Evolutionary conservation across 208 protist genomes (phyloP).

Genomic region (Acanthamoeba royreba): DNA sequence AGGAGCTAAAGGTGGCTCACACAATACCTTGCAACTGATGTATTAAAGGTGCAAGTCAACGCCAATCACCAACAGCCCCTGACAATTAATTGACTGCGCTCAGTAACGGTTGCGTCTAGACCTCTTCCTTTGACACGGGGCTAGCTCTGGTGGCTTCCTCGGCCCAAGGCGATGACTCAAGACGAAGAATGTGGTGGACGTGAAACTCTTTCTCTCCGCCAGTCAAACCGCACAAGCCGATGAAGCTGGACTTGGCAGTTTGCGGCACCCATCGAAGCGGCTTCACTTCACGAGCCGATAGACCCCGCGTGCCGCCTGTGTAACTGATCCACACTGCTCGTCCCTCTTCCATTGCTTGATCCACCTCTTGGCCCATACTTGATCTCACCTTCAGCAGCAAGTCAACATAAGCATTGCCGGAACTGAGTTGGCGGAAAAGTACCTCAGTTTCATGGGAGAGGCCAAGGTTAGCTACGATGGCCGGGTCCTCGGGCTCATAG

Average conservation of each 20-base stretch:
- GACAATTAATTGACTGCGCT: no score
- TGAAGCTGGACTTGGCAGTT: background rate
- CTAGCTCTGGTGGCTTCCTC: no score
- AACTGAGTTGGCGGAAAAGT: no score
- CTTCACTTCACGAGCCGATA: background rate
- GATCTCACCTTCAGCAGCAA: background rate
- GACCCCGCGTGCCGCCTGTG: background rate
- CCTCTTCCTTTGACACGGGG: no score
- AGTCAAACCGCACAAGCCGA: background rate
- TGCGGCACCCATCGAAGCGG: background rate
- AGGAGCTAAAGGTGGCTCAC: no score
- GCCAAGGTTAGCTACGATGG: background rate
- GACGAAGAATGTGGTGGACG: background rate
- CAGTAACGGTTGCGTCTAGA: no score
- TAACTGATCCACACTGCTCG: background rate
- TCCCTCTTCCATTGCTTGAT: background rate
- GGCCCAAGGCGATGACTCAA: no score
- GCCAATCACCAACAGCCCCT: no score
- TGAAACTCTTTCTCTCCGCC: background rate
- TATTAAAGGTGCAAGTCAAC: no score
- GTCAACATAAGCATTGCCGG: no score
- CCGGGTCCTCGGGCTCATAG: background rate
- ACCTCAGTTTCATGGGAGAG: background rate
- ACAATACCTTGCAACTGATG: no score
- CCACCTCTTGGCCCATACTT: background rate